Percentiles rank a stretch among this genome's conserved stretches.
phyloP scores from a whole-genome alignment of 1,284 basidiomycete genomes.

The Rhodotorula glutinis region DNA sequence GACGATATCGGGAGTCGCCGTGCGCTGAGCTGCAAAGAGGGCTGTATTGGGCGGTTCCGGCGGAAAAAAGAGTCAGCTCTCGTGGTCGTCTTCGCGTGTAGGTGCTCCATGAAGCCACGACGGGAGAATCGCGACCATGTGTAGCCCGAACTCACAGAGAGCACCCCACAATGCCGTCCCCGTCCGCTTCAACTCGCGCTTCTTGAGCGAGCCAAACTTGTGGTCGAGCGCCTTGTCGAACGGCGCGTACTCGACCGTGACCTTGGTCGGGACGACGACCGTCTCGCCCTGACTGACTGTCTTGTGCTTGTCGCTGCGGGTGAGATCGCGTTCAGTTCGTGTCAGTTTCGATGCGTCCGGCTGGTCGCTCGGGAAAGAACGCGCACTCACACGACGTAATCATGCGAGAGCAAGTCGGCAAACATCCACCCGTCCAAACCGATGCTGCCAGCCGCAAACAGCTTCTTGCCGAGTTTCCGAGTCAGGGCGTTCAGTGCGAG shows the following conservation, averaged over 20 bases:
- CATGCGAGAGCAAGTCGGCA: conserved; percentile 80
- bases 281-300: conserved; percentile 55
- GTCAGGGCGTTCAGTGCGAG: conserved; percentile 10
- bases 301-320: conserved; percentile 50
- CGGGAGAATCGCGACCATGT: too few species aligned
- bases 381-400: conserved; percentile 72
- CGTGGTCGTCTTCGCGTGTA: not conserved
- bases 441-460: conserved; percentile 84
- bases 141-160: conserved; percentile 57
- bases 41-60: conserved; percentile 5
- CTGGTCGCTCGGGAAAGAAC: too few species aligned
- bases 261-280: conserved; percentile 57
- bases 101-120: too few species aligned
- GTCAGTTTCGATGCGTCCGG: not conserved
- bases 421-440: conserved; percentile 94
- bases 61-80: not conserved
- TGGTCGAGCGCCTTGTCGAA: conserved; percentile 56
- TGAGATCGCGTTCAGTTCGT: not conserved
- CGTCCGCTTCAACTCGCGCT: conserved; percentile 70
- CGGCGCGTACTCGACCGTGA: conserved; percentile 63
- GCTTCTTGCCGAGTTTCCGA: conserved; percentile 61
- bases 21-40: conserved; percentile 24
- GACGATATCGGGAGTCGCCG: not conserved
- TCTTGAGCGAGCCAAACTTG: conserved; percentile 66
- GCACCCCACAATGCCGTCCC: conserved; percentile 63